phyloP scores from a whole-genome alignment of 495 filamentous ascomycete species.

The Penicillium ochrochloron region DNA sequence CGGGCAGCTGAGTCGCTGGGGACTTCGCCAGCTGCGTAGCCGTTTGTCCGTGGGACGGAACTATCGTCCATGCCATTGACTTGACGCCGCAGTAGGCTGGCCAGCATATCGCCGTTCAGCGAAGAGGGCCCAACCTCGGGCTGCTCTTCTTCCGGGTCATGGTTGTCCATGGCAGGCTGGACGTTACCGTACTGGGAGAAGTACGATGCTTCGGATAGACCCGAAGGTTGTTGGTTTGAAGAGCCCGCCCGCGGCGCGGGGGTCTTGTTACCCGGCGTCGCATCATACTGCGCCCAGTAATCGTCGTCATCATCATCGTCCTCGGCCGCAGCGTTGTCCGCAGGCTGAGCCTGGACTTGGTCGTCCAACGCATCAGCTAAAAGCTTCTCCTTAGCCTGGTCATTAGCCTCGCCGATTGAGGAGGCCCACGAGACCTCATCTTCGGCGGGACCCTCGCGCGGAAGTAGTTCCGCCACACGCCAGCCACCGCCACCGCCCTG shows the following conservation, averaged over 20 bases:
- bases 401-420: constrained; percentile 58
- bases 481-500: constrained; percentile 73
- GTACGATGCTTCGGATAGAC: constrained; percentile 56
- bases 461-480: constrained; percentile 79
- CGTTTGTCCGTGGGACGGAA: constrained; percentile 28
- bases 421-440: constrained; percentile 53
- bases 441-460: constrained; percentile 51
- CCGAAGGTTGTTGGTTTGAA: constrained; percentile 38
- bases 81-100: constrained; percentile 42
- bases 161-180: constrained; percentile 87
- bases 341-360: constrained; percentile 15
- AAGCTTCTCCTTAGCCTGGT: constrained; percentile 40
- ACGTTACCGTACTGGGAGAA: constrained; percentile 87
- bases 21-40: constrained; percentile 26
- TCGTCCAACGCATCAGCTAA: constrained; percentile 46
- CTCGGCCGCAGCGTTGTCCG: constrained; percentile 29
- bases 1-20: constrained; percentile 29
- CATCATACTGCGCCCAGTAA: constrained; percentile 95
- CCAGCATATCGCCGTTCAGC: constrained; percentile 56
- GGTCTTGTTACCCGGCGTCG: constrained; percentile 73
- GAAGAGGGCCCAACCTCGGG: constrained; percentile 56
- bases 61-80: constrained; percentile 26
- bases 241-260: constrained; percentile 54
- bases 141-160: constrained; percentile 73
- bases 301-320: constrained; percentile 82